Evolutionary conservation across 2,329 filamentous ascomycete genomes (phyloP).

Genomic region (Hypoxylon sp.): DNA sequence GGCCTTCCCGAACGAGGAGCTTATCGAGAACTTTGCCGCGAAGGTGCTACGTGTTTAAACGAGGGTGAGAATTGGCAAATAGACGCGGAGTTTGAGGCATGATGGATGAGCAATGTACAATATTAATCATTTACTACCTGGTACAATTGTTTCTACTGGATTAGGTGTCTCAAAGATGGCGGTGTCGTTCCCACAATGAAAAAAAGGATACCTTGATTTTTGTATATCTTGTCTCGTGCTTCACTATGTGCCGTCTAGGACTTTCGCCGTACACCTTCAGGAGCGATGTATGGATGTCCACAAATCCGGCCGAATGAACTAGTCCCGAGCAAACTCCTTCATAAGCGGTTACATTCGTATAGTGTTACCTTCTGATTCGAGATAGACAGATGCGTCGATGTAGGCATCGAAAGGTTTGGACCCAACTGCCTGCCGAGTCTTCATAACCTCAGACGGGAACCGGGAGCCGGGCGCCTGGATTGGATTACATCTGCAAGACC

Average conservation of each 20-base stretch:
- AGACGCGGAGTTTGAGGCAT: conserved; percentile 38
- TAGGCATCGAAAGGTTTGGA: conserved; percentile 6
- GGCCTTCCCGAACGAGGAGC: conserved; percentile 90
- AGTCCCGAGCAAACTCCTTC: background rate
- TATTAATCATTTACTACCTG: conserved; percentile 43
- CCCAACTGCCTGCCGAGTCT: conserved; percentile 4
- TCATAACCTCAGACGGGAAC: conserved; percentile 7
- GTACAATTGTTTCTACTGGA: conserved; percentile 29
- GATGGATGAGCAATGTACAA: conserved; percentile 45
- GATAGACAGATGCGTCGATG: background rate
- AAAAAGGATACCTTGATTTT: conserved; percentile 35
- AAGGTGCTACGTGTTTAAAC: conserved; percentile 77
- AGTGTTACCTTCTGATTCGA: conserved; percentile 29
- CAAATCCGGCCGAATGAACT: background rate
- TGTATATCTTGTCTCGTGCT: conserved; percentile 14
- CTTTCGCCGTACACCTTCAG: background rate
- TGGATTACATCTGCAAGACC: conserved; percentile 21
- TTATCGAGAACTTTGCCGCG: conserved; percentile 89
- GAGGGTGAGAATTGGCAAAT: conserved; percentile 17
- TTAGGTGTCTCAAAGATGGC: conserved; percentile 42
- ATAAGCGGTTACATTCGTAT: conserved; percentile 1
- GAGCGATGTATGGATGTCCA: background rate
- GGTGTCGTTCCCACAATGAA: conserved; percentile 34
- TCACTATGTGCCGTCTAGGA: background rate
- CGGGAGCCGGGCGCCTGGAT: conserved; percentile 26